A percentile compares a stretch with the other conserved stretches of the same genome.
phyloP scores from a whole-genome alignment of 805 yeast genomes.

The Yarrowia hollandica region DNA sequence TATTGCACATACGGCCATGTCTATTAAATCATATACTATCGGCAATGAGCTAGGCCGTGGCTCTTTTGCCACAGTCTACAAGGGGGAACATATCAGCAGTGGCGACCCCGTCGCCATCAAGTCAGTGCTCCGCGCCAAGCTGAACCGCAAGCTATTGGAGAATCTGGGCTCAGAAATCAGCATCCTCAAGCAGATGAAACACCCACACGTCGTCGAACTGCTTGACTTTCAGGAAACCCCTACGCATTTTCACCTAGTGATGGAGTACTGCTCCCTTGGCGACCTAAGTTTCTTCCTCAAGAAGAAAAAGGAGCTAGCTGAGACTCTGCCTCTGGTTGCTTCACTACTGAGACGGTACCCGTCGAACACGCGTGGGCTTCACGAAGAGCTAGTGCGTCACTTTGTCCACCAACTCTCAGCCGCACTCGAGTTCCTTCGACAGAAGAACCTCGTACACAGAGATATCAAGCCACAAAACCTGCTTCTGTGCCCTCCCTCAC shows the following conservation, averaged over 20 bases:
- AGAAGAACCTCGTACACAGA: conserved; percentile 84
- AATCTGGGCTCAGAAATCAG: conserved; percentile 91
- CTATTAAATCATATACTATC: conserved; percentile 46
- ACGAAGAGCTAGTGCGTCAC: conserved; percentile 75
- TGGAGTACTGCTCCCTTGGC: conserved; percentile 97
- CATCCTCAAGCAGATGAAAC: conserved; percentile 81
- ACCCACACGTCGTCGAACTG: conserved; percentile 88
- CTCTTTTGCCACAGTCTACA: conserved; percentile 92
- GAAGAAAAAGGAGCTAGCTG: conserved; percentile 66
- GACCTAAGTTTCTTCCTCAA: conserved; percentile 87
- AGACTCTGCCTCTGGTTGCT: conserved; percentile 75
- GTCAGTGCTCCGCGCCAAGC: conserved; percentile 76
- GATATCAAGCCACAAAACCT: conserved; percentile 93
- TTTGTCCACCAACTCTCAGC: conserved; percentile 83
- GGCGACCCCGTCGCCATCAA: conserved; percentile 78
- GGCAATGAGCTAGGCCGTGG: conserved; percentile 93
- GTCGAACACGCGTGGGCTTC: conserved; percentile 75
- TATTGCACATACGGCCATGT: background rate
- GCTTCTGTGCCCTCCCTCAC: conserved; percentile 77
- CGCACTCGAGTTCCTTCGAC: conserved; percentile 78
- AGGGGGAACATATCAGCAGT: conserved; percentile 57
- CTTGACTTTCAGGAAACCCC: conserved; percentile 77
- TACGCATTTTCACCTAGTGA: conserved; percentile 78
- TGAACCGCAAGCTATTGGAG: conserved; percentile 83
- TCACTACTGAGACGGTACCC: conserved; percentile 81